phyloP scores from a whole-genome alignment of 179 eudicot genomes.

The Beta corolliflora region DNA sequence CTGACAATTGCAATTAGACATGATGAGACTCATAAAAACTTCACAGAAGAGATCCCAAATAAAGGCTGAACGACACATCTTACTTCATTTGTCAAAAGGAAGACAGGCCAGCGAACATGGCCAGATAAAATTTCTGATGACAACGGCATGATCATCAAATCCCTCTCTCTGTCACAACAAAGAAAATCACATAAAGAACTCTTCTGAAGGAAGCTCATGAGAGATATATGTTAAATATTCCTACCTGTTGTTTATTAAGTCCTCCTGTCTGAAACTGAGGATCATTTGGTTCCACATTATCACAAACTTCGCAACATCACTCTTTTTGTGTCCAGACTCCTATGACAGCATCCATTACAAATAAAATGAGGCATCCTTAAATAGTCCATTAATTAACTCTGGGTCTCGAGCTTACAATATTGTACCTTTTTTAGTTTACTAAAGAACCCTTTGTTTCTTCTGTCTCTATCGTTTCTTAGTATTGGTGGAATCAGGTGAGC shows the following conservation, averaged over 20 bases:
- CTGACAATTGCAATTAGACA: conserved; percentile 38
- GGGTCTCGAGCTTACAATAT: conserved; percentile 3
- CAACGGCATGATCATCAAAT: conserved; percentile 84
- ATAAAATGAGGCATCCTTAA: conserved; percentile 1
- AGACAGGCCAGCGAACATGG: conserved; percentile 87
- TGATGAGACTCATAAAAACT: conserved; percentile 1
- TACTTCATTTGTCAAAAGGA: conserved; percentile 96
- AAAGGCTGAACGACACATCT: neutral
- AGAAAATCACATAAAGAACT: conserved; percentile 23
- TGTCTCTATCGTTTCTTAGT: conserved; percentile 37
- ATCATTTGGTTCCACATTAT: conserved; percentile 91
- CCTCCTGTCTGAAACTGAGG: conserved; percentile 88
- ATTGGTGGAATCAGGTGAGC: conserved; percentile 62
- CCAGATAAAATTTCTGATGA: conserved; percentile 74
- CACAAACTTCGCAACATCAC: conserved; percentile 63
- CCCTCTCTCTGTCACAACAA: conserved; percentile 75
- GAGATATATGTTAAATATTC: neutral
- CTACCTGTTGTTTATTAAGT: conserved; percentile 91
- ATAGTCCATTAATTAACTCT: conserved; percentile 8
- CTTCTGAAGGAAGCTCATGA: conserved; percentile 6
- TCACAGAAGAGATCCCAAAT: neutral
- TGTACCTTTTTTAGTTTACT: conserved; percentile 58
- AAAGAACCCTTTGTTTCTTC: conserved; percentile 43
- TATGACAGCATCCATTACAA: conserved; percentile 37
- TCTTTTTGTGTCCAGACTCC: conserved; percentile 56